Conservation (phyloP, 208 protist species). For the Herpetomonas muscarum region DNA sequence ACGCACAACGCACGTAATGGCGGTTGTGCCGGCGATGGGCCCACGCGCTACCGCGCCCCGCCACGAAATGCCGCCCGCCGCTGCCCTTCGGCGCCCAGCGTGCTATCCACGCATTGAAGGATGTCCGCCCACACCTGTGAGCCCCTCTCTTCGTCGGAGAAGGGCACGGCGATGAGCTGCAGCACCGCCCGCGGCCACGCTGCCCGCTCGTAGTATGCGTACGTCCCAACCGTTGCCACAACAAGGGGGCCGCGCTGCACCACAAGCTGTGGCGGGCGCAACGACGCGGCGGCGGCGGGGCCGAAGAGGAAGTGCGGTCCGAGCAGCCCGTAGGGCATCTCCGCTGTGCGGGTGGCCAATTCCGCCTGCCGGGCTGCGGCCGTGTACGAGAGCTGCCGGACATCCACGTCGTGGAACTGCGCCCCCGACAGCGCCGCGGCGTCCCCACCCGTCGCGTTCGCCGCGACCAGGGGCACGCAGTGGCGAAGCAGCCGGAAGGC, state of each 20-base stretch:
- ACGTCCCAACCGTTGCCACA: conserved; percentile 18
- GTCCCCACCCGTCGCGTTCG: not conserved
- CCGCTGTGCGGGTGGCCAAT: not conserved
- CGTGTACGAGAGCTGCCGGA: not conserved
- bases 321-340: not conserved
- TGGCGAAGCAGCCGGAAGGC: conserved; percentile 26
- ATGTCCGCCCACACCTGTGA: not conserved
- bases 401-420: not conserved
- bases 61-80: not conserved
- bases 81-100: not conserved
- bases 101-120: not conserved
- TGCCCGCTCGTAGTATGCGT: conserved; percentile 14
- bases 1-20: no score
- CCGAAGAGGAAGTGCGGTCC: not conserved
- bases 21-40: no score
- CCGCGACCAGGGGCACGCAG: conserved; percentile 6
- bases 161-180: conserved; percentile 1
- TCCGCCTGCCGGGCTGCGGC: not conserved
- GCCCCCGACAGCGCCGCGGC: not conserved
- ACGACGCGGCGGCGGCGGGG: not conserved
- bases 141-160: not conserved
- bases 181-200: conserved; percentile 13
- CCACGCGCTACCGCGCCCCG: not conserved
- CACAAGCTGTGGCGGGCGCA: conserved; percentile 30
- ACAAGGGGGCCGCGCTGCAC: conserved; percentile 30